Evolutionary conservation across 768 basidiomycete genomes (phyloP).

Genomic region (Paxillus ammoniavirescens): DNA sequence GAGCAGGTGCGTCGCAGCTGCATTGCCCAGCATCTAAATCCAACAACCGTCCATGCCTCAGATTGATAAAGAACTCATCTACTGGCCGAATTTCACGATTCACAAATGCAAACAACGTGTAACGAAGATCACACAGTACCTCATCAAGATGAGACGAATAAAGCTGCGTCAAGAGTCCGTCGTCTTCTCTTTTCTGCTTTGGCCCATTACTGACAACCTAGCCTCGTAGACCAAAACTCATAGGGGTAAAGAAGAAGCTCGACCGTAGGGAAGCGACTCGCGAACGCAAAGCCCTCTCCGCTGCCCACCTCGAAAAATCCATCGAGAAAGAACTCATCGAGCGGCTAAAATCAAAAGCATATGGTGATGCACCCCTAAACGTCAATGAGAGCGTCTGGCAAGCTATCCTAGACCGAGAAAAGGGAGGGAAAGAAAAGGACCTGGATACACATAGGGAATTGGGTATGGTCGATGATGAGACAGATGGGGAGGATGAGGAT

Average conservation of each 20-base stretch:
- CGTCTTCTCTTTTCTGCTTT: slow-evolving; percentile 27
- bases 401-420: slow-evolving; percentile 83
- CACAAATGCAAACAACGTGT: slow-evolving; percentile 99
- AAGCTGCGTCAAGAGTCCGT: slow-evolving; percentile 84
- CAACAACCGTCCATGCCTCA: slow-evolving; percentile 29
- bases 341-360: slow-evolving; percentile 93
- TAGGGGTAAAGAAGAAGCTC: slow-evolving; percentile 96
- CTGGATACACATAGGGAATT: slow-evolving; percentile 41
- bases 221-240: slow-evolving; percentile 73
- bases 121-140: slow-evolving; percentile 98
- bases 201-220: neutral
- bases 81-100: slow-evolving; percentile 96
- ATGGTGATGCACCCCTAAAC: slow-evolving; percentile 95
- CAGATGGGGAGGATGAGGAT: slow-evolving; percentile 50
- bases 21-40: neutral
- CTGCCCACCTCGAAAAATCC: slow-evolving; percentile 90
- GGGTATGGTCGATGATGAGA: slow-evolving; percentile 54
- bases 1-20: slow-evolving; percentile 66
- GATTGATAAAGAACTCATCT: slow-evolving; percentile 95
- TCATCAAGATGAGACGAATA: slow-evolving; percentile 95
- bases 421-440: slow-evolving; percentile 43
- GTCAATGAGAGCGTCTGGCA: slow-evolving; percentile 98
- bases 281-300: slow-evolving; percentile 94
- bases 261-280: slow-evolving; percentile 90
- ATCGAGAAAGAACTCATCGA: slow-evolving; percentile 97